Evolutionary conservation across 2,329 filamentous ascomycete genomes (phyloP), one percentile per base, ranked within the genome.

Genomic region (Sclerotinia spermophila): DNA sequence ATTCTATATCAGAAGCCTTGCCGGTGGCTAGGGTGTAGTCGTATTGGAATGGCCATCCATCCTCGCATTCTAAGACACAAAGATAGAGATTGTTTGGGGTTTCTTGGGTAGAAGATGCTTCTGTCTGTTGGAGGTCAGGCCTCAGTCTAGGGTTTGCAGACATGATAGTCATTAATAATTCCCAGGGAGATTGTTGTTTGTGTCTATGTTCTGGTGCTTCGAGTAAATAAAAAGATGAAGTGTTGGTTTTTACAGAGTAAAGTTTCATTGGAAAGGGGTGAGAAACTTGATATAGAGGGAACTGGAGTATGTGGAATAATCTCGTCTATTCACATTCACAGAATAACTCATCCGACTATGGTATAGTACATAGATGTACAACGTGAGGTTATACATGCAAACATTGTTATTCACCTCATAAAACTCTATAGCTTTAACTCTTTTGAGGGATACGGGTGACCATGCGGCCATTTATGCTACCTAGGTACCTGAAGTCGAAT

Each of bases 321-420:
- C n/a, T n/a, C n/a, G 2, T 3, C 0, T 27, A 1, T 53, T 5
- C n/a, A 35, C n/a, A 35, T 45, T 24, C 19, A 45, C 27, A 62
- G 27, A 45, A 40, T 3, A 45, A 8, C 1, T n/a, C 2, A 17
- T 27, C 5, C 1, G 21, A 30, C 17, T 44, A 30, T 3, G 15
- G 40, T 10, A 61, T 10, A 17, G 2, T 21, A 30, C 10, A 30
- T 27, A 21, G 24, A 61, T 61, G 30, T 38, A 61, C 8, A 30
- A 4, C 1, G 6, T 1, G 1, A 58, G 21, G 24, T 0, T 38
- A 10, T 1, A 2, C 4, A 15, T 35, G 1, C 10, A 2, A 21
- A 24, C 33, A 24, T 33, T 13, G 8, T 13, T 13, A 53, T 53
- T 53, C 5, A 27, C 0, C 13, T 0, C n/a, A 0, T 1, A 3